phyloP scores from a whole-genome alignment of 2,329 filamentous ascomycete species.

The Pseudogymnoascus sp. region DNA sequence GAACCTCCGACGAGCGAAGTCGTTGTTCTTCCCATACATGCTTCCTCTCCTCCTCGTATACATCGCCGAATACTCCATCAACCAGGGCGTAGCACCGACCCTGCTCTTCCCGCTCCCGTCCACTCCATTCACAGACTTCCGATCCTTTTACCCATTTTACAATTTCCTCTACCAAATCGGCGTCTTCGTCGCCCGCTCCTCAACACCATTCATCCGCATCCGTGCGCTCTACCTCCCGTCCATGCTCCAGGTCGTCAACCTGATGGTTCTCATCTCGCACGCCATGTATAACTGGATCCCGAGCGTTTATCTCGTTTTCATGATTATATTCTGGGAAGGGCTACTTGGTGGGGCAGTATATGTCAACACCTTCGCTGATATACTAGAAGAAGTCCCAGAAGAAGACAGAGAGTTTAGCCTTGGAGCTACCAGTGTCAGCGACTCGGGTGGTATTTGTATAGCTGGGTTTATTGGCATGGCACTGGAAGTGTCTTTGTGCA shows the following conservation, averaged over 20 bases:
- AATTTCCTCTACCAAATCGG: conserved; percentile 90
- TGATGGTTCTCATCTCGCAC: conserved; percentile 66
- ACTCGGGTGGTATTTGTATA: conserved; percentile 83
- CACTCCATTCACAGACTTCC: conserved; percentile 73
- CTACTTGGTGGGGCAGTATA: conserved; percentile 87
- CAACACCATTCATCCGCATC: conserved; percentile 78
- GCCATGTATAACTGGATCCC: conserved; percentile 76
- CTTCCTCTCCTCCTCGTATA: conserved; percentile 87
- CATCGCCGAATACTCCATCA: conserved; percentile 94
- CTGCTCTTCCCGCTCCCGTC: conserved; percentile 72
- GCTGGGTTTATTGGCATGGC: conserved; percentile 78
- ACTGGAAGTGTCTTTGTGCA: conserved; percentile 74
- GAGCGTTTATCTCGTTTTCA: conserved; percentile 76
- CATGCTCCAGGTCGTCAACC: conserved; percentile 72
- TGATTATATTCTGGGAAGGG: conserved; percentile 89
- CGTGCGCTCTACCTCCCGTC: conserved; percentile 76
- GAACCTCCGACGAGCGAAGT: conserved; percentile 59
- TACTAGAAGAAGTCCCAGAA: conserved; percentile 71
- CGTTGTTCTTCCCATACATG: conserved; percentile 76
- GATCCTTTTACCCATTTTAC: conserved; percentile 91
- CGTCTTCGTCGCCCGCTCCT: conserved; percentile 90
- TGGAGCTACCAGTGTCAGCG: conserved; percentile 83
- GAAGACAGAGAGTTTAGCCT: conserved; percentile 86
- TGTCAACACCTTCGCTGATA: conserved; percentile 92
- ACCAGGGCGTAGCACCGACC: conserved; percentile 86